Conservation (phyloP, 2,329 filamentous ascomycete species). For the Pseudogymnoascus sp. region DNA sequence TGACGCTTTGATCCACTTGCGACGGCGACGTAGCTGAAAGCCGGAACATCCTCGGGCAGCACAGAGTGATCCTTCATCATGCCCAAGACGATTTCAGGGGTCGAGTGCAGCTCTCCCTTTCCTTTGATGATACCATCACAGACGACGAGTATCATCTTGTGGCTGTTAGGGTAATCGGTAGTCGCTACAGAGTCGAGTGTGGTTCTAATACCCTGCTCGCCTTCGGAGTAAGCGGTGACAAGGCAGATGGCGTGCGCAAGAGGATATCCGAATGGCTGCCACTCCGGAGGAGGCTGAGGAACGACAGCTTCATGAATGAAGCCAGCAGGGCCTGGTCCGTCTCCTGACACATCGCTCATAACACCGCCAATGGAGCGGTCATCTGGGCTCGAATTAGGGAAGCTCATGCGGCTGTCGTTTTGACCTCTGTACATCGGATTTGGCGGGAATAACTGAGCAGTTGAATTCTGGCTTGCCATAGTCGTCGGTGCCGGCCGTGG, state of each 20-base stretch:
- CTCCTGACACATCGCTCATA: conserved; percentile 48
- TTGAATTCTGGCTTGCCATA: conserved; percentile 80
- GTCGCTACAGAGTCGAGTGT: conserved; percentile 94
- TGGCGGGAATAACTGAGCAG: conserved; percentile 63
- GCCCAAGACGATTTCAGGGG: conserved; percentile 77
- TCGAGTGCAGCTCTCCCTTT: conserved; percentile 76
- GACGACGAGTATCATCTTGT: conserved; percentile 92
- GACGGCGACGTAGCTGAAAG: conserved; percentile 94
- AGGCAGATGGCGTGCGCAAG: conserved; percentile 89
- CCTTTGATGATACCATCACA: conserved; percentile 98
- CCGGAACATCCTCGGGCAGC: conserved; percentile 70
- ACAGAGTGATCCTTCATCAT: conserved; percentile 94
- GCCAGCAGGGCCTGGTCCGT: conserved; percentile 76
- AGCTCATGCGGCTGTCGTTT: conserved; percentile 57
- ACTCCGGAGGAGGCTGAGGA: conserved; percentile 90
- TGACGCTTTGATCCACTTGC: conserved; percentile 93
- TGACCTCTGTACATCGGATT: conserved; percentile 63
- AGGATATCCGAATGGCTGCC: conserved; percentile 94
- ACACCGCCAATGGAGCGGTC: conserved; percentile 28
- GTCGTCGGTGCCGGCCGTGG: conserved; percentile 64
- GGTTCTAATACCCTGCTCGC: conserved; percentile 82
- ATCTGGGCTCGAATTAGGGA: conserved; percentile 54
- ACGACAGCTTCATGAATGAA: conserved; percentile 96
- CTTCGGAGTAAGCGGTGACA: conserved; percentile 95
- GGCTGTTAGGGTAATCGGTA: conserved; percentile 98